Conservation (phyloP, 2,329 filamentous ascomycete species). For the Ploettnerulaceae sp. region DNA sequence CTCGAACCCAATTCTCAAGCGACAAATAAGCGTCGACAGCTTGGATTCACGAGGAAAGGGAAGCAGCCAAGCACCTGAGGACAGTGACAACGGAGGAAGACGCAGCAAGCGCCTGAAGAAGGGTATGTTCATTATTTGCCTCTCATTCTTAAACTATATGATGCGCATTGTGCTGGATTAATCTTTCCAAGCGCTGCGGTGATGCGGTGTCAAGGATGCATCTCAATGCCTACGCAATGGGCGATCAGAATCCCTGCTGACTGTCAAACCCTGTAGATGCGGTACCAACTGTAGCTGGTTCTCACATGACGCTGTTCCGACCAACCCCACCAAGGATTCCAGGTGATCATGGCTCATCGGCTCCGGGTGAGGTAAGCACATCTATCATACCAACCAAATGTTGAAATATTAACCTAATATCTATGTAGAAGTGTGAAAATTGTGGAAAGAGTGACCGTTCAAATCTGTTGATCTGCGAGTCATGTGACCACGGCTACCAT, state of each 20-base stretch:
- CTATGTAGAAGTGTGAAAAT: slow-evolving; percentile 68
- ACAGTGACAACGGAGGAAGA: slow-evolving; percentile 63
- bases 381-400: slow-evolving; percentile 46
- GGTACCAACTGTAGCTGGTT: slow-evolving; percentile 84
- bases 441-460: slow-evolving; percentile 72
- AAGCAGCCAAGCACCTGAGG: slow-evolving; percentile 29
- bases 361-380: slow-evolving; percentile 50
- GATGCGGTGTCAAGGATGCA: slow-evolving; percentile 19
- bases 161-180: background rate
- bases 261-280: slow-evolving; percentile 43
- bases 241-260: slow-evolving; percentile 30
- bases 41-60: slow-evolving; percentile 33
- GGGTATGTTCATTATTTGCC: slow-evolving; percentile 52
- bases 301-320: slow-evolving; percentile 92
- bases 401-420: slow-evolving; percentile 30
- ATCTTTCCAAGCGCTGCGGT: slow-evolving; percentile 9
- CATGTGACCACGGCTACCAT: slow-evolving; percentile 86
- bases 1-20: slow-evolving; percentile 60
- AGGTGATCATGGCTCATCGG: slow-evolving; percentile 39
- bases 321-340: slow-evolving; percentile 67
- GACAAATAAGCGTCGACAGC: slow-evolving; percentile 62
- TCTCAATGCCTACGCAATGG: slow-evolving; percentile 25
- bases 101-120: slow-evolving; percentile 93
- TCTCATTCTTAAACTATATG: slow-evolving; percentile 3
- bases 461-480: slow-evolving; percentile 77